These are phyloP conservation scores for Brassica juncea DNA, from an alignment of 345 rosid genomes.

Conservation along the genomic window DNA sequence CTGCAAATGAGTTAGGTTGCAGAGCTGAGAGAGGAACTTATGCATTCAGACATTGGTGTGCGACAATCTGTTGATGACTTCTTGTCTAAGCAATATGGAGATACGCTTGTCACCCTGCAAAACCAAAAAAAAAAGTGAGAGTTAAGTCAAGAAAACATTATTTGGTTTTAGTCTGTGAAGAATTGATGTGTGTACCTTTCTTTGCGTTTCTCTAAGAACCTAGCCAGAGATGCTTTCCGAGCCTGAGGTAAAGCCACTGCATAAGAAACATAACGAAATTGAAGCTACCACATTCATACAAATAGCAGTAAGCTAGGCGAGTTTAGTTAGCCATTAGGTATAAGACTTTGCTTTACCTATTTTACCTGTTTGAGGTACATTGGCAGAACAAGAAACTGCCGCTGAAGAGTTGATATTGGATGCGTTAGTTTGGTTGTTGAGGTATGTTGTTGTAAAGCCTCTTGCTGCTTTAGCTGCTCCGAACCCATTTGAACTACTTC, in stretches of 20 bases:
- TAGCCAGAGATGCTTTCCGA: conserved; percentile 80
- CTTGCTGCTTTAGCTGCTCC: conserved; percentile 32
- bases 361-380: conserved; percentile 54
- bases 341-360: neutral
- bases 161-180: conserved; percentile 17
- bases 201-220: conserved; percentile 81
- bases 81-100: conserved; percentile 51
- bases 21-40: conserved; percentile 45
- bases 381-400: neutral
- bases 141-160: conserved; percentile 17
- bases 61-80: conserved; percentile 39
- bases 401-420: conserved; percentile 8
- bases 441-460: conserved; percentile 39
- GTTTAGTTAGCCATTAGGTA: neutral
- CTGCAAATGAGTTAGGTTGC: conserved; percentile 40
- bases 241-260: conserved; percentile 76
- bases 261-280: conserved; percentile 16
- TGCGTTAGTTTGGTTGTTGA: conserved; percentile 37
- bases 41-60: conserved; percentile 35
- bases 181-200: conserved; percentile 53
- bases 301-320: neutral
- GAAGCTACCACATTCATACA: neutral
- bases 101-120: conserved; percentile 48
- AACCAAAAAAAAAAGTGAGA: neutral
- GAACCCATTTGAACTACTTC: conserved; percentile 46